phyloP scores from a whole-genome alignment of 2,329 filamentous ascomycete genomes.

The Myrmaecium sp. region DNA sequence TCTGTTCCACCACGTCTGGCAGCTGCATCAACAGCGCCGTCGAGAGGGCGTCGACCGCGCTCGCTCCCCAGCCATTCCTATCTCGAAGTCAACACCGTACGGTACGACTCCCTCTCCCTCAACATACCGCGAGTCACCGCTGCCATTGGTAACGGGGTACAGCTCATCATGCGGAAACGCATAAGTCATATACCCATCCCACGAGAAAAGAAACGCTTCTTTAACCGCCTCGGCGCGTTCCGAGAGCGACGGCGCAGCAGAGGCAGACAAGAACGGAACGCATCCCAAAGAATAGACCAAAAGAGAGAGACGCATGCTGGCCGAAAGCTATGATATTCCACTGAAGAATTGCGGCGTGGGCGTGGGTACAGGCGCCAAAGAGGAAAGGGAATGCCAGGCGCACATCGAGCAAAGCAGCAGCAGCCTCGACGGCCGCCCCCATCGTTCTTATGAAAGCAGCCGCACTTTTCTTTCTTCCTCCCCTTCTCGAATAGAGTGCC shows the following conservation, averaged over 20 bases:
- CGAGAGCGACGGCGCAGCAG: conserved; percentile 1
- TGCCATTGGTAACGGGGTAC: conserved; percentile 47
- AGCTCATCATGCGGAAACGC: conserved; percentile 68
- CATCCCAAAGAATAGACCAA: conserved; percentile 1
- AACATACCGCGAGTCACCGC: conserved; percentile 50
- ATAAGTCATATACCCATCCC: conserved; percentile 44
- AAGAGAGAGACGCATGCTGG: conserved; percentile 2
- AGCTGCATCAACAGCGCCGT: conserved; percentile 67
- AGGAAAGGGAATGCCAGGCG: no score
- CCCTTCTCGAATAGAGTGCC: no score
- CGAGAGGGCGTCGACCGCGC: conserved; percentile 61
- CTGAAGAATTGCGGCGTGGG: no score
- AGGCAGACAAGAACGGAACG: no score
- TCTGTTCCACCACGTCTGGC: conserved; percentile 47
- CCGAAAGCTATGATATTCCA: no score
- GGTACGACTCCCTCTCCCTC: neutral
- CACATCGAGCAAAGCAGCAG: neutral
- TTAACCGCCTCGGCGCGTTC: conserved; percentile 18
- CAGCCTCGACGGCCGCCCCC: no score
- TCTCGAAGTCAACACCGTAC: conserved; percentile 2
- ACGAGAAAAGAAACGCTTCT: conserved; percentile 16
- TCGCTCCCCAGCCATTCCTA: conserved; percentile 75
- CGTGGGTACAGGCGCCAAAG: no score
- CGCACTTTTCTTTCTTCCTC: no score
- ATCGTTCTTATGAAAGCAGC: no score